Evolutionary conservation across 1,284 basidiomycete species (phyloP).

Genomic region (Cryptococcus maquisensis): DNA sequence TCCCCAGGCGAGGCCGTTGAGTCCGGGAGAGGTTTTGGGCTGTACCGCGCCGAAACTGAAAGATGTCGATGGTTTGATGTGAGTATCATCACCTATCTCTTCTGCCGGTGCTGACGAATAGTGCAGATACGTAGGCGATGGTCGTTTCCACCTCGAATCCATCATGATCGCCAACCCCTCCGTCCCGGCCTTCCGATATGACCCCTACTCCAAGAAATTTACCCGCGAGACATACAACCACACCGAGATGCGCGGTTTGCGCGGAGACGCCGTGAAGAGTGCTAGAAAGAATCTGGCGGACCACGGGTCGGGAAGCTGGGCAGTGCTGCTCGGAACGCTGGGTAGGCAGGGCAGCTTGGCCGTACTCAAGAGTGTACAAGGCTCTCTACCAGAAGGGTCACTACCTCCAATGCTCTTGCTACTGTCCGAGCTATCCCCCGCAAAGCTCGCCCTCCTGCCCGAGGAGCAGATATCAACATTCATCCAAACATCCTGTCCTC

Average conservation of each 20-base stretch:
- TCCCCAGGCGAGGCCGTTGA: slow-evolving; percentile 87
- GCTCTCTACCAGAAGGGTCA: slow-evolving; percentile 57
- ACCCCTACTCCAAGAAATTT: slow-evolving; percentile 96
- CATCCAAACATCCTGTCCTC: slow-evolving; percentile 92
- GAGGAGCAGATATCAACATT: slow-evolving; percentile 73
- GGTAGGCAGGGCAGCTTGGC: slow-evolving; percentile 90
- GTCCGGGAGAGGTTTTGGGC: slow-evolving; percentile 93
- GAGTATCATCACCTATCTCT: slow-evolving; percentile 35
- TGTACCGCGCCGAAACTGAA: slow-evolving; percentile 85
- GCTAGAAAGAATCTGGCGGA: slow-evolving; percentile 64
- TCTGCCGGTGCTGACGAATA: background rate
- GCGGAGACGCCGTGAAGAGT: slow-evolving; percentile 70
- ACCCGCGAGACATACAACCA: slow-evolving; percentile 92
- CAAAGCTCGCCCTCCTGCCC: slow-evolving; percentile 81
- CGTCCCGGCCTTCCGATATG: slow-evolving; percentile 96
- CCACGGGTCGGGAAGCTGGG: slow-evolving; percentile 60
- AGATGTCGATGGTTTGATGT: slow-evolving; percentile 81
- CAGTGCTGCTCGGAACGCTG: slow-evolving; percentile 90
- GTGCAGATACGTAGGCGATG: slow-evolving; percentile 88
- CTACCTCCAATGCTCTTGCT: slow-evolving; percentile 68
- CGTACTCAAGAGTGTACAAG: slow-evolving; percentile 77
- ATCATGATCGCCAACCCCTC: slow-evolving; percentile 98
- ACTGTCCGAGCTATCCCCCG: slow-evolving; percentile 91
- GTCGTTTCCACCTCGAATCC: slow-evolving; percentile 94
- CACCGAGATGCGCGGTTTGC: slow-evolving; percentile 70